A percentile compares a stretch with the other conserved stretches of the same genome.
Evolutionary conservation across 345 rosid species (phyloP).

Genomic region (Anacardium occidentale): DNA sequence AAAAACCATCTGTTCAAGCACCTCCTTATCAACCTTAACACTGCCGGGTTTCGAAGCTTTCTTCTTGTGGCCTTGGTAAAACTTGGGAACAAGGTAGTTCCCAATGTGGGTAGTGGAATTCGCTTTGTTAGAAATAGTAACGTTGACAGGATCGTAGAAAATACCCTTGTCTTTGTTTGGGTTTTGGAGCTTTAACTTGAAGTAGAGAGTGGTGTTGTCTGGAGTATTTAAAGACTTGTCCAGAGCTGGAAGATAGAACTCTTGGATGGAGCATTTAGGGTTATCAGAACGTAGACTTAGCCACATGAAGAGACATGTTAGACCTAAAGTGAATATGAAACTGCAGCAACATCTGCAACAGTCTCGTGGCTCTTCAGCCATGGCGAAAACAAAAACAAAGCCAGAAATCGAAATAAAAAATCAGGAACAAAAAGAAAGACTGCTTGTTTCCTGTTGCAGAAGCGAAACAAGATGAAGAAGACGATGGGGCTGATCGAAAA

Average conservation of each 20-base stretch:
- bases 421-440: too few species aligned
- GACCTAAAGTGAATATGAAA: conserved; percentile 54
- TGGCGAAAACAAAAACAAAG: too few species aligned
- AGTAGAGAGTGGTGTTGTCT: conserved; percentile 37
- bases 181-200: conserved; percentile 50
- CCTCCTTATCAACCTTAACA: conserved; percentile 23
- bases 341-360: conserved; percentile 43
- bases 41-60: conserved; percentile 44
- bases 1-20: conserved; percentile 32
- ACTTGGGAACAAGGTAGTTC: conserved; percentile 30
- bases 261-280: conserved; percentile 48
- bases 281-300: conserved; percentile 52
- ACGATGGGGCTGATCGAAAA: too few species aligned
- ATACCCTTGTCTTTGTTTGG: conserved; percentile 74
- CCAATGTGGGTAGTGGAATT: conserved; percentile 14
- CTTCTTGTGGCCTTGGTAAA: conserved; percentile 68
- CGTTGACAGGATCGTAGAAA: conserved; percentile 53
- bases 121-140: conserved; percentile 33
- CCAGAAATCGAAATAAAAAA: too few species aligned
- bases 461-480: too few species aligned
- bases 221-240: conserved; percentile 32
- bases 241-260: conserved; percentile 61
- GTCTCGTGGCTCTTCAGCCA: too few species aligned
- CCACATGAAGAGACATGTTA: conserved; percentile 73
- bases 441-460: too few species aligned